A percentile compares a stretch with the other conserved stretches of the same genome.
Conservation (phyloP, 2,329 filamentous ascomycete genomes). For the Cladosporium velox region DNA sequence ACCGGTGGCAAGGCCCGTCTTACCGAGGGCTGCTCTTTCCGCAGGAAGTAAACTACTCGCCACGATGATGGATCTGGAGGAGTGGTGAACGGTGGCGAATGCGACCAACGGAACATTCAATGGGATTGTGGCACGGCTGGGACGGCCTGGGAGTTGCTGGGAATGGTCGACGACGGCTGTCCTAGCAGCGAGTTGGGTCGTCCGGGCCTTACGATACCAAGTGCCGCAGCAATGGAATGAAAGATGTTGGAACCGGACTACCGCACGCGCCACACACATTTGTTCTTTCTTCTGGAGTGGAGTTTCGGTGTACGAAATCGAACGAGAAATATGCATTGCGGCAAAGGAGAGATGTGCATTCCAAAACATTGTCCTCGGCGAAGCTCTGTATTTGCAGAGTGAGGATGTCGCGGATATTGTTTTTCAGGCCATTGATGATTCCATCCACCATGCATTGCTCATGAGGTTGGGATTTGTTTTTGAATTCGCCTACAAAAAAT, state of each 20-base stretch:
- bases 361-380: constrained; percentile 5
- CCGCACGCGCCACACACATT: constrained; percentile 12
- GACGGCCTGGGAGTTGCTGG: constrained; percentile 18
- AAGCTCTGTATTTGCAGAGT: constrained; percentile 13
- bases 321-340: constrained; percentile 20
- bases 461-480: constrained; percentile 18
- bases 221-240: constrained; percentile 21
- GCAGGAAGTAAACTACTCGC: constrained; percentile 84
- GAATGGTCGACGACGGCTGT: constrained; percentile 8
- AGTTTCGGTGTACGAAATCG: constrained; percentile 21
- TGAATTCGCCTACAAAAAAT: constrained; percentile 16
- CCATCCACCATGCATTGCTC: constrained; percentile 18
- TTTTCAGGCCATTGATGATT: constrained; percentile 20
- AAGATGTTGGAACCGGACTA: constrained; percentile 18
- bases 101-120: constrained; percentile 20
- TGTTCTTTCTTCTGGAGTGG: constrained; percentile 22
- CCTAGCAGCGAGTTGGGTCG: constrained; percentile 18
- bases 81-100: constrained; percentile 17
- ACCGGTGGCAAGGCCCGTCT: constrained; percentile 98
- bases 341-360: constrained; percentile 22
- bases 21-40: constrained; percentile 99
- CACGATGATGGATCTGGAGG: constrained; percentile 21
- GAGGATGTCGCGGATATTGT: constrained; percentile 16
- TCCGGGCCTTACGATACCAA: constrained; percentile 20
- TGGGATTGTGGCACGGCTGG: constrained; percentile 15